Base-by-base conservation (phyloP, 83 land plant species). In the Picea abies region DNA sequence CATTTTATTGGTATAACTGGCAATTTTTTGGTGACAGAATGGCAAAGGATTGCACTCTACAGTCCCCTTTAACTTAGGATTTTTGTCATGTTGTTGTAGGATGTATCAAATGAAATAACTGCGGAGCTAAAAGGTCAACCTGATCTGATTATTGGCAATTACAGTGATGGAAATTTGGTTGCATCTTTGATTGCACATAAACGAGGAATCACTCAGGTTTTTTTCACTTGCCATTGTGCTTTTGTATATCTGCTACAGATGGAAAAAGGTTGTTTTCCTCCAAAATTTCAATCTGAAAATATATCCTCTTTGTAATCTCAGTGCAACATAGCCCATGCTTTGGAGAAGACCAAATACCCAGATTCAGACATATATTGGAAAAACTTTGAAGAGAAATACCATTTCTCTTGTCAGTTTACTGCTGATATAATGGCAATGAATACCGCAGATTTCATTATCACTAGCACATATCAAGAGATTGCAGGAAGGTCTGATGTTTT, bases 291-390 rank as follows among this genome's bases (percentile, higher is more conserved):
- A 52, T 52, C 58, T 52, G 3, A 52, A 52, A 52, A 52, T 52
- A 52, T 52, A 52, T 75, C 25, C 75, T 37, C 25, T 52, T 52
- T 52, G 37, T 16, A 20, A 56, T 68, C 9, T 11, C 86, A 93
- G 95, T 93, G 95, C 77, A 93, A 82, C 56, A 93, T 93, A 67
- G 95, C 95, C 5, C 95, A 93, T 88, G 94, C 94, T 2, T 82
- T 93, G 87, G 95, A 93, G 90, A 93, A 93, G 82, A 93, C 95
- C 7, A 91, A 93, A 81, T 93, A 93, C 77, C 95, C 94, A 70
- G 94, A 92, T 37, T 93, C 94, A 5, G 94, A 93, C 85, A 88
- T 93, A 37, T 93, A 89, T 62, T 93, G 95, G 95, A 86, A 85
- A 79, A 84, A 86, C 15, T 93, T 82, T 80, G 95, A 93, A 49